A percentile compares a stretch with the other conserved stretches of the same genome.
These are phyloP conservation scores for Phytophthora macrochlamydospora DNA, from an alignment of 352 stramenopile species.

Conservation along the genomic window DNA sequence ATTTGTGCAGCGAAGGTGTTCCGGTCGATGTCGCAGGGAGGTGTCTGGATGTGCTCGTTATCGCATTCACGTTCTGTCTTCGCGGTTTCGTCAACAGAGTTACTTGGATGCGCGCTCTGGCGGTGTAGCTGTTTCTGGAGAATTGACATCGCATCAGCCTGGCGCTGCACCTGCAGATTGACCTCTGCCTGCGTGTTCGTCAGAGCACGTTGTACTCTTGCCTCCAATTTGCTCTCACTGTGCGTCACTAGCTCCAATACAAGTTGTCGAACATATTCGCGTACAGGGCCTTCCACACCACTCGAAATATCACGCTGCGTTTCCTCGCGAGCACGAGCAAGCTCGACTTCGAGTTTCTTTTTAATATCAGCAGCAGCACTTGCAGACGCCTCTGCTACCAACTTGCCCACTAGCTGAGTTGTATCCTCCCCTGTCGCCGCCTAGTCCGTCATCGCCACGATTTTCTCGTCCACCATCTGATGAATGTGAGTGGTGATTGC, in stretches of 20 bases:
- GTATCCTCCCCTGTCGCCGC: constrained; percentile 4
- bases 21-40: background rate
- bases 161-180: background rate
- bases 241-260: constrained; percentile 6
- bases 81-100: background rate
- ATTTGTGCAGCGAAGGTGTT: background rate
- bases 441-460: background rate
- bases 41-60: background rate
- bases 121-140: background rate
- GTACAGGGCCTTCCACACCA: constrained; percentile 4
- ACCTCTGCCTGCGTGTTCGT: constrained; percentile 4
- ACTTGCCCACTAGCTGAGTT: constrained; percentile 4
- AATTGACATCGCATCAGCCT: background rate
- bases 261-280: constrained; percentile 8
- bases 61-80: background rate
- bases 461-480: background rate
- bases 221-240: constrained; percentile 7
- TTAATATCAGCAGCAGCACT: constrained; percentile 11
- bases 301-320: constrained; percentile 7
- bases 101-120: background rate
- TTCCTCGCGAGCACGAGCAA: constrained; percentile 3
- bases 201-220: constrained; percentile 5
- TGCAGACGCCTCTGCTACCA: background rate
- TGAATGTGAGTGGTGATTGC: background rate
- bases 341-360: background rate